phyloP scores from a whole-genome alignment of 2,329 filamentous ascomycete species.

The Colletotrichum viniferum region DNA sequence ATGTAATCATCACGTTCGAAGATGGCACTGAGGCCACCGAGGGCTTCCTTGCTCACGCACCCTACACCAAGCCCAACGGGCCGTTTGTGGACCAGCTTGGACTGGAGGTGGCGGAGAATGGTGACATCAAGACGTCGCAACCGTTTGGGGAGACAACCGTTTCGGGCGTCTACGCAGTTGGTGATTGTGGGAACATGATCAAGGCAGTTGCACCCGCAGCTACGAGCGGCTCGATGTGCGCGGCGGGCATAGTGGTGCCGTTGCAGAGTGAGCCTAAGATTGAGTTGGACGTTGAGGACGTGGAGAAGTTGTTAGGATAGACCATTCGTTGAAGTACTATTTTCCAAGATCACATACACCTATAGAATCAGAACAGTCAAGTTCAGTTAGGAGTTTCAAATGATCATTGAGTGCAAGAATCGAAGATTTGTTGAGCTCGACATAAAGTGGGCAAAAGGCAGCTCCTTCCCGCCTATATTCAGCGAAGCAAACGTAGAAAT shows the following conservation, averaged over 20 bases:
- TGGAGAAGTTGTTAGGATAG: background rate
- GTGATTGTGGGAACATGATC: conserved; percentile 47
- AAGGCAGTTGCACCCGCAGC: conserved; percentile 32
- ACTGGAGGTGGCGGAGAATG: conserved; percentile 43
- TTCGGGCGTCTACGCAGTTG: conserved; percentile 56
- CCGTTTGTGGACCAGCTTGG: conserved; percentile 47
- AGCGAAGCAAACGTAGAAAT: background rate
- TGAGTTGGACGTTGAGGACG: background rate
- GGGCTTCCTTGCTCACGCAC: conserved; percentile 45
- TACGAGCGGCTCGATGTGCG: conserved; percentile 31
- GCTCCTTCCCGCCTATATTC: background rate
- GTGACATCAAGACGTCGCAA: conserved; percentile 44
- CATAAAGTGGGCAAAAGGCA: background rate
- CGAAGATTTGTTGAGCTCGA: background rate
- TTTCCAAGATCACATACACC: background rate
- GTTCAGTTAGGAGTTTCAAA: background rate
- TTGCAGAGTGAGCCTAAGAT: conserved; percentile 8
- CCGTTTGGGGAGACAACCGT: conserved; percentile 56
- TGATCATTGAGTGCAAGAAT: background rate
- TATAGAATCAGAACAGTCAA: background rate
- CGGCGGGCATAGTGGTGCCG: conserved; percentile 26
- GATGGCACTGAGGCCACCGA: conserved; percentile 41
- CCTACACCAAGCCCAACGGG: conserved; percentile 40
- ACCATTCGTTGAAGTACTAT: background rate
- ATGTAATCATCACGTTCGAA: conserved; percentile 41